Base-by-base conservation (phyloP, 345 rosid genomes). In the Linum usitatissimum region DNA sequence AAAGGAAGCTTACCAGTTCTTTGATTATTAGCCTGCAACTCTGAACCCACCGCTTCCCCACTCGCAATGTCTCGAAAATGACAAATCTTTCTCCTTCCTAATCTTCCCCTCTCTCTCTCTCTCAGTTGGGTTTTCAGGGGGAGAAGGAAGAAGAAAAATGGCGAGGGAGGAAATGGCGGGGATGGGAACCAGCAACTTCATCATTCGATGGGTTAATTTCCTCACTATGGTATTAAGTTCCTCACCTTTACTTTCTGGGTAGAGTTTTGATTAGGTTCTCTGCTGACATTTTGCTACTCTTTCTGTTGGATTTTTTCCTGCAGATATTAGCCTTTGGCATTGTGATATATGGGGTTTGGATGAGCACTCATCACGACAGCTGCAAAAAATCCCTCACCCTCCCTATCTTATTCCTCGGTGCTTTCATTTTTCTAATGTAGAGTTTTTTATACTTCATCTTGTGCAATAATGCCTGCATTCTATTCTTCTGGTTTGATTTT, bases 191-290 rank as follows among this genome's bases (percentile, higher is more conserved):
- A 91, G 97, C 77, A 86, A 82, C 73, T 86, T 88, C 65, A 81
- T 86, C 20, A 84, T 91, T 78, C 84, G 90, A 83, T 88, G 97
- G 96, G 82, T 88, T 71, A 92, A 92, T 77, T 86, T 92, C 62
- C 81, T 88, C 73, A 89, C 93, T 38, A 86, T 85, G 95, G 98
- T 92, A 18, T n/a, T 21, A 15, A 5, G 1, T 18, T 55, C 21
- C 10, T 18, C 18, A 7, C 6, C 30, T 55, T 55, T 55, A 34
- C 38, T 55, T 15, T 6, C 21, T 18, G 20, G 14, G 51, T 45
- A 9, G 51, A 9, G 51, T 45, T 45, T 45, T 40, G 48, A 40
- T 40, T 40, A 40, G 13, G 48, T 40, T 40, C 48, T 2, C 48
- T 40, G 10, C 48, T 40, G 8, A 6, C 13, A 7, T 7, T 40